Percentiles rank a stretch among this genome's conserved stretches.
Evolutionary conservation across 805 yeast species (phyloP).

Genomic region (Ogataea populi-albae): DNA sequence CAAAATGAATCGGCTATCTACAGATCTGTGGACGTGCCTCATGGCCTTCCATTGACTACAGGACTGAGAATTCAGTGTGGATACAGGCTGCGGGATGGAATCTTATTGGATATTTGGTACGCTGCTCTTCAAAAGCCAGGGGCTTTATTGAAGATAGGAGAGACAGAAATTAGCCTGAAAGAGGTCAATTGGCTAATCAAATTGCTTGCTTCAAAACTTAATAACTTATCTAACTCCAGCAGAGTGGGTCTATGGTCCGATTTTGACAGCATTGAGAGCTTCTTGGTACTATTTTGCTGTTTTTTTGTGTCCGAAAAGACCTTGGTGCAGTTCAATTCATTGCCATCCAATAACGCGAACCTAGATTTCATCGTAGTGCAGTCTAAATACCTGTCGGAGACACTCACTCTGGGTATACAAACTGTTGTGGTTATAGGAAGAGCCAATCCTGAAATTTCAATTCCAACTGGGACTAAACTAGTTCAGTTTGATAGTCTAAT

Average conservation of each 20-base stretch:
- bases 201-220: slow-evolving; percentile 23
- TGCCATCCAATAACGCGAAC: slow-evolving; percentile 36
- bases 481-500: slow-evolving; percentile 24
- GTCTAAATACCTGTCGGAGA: slow-evolving; percentile 6
- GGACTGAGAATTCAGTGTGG: slow-evolving; percentile 66
- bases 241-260: slow-evolving; percentile 25
- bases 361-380: slow-evolving; percentile 34
- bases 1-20: slow-evolving; percentile 71
- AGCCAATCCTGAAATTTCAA: slow-evolving; percentile 10
- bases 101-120: slow-evolving; percentile 70
- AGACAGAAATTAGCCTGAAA: slow-evolving; percentile 27
- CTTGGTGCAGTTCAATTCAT: slow-evolving; percentile 43
- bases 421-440: slow-evolving; percentile 30
- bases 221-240: slow-evolving; percentile 24
- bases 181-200: slow-evolving; percentile 34
- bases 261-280: slow-evolving; percentile 17
- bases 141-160: slow-evolving; percentile 27
- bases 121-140: slow-evolving; percentile 32
- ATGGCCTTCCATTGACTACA: slow-evolving; percentile 62
- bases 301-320: slow-evolving; percentile 38
- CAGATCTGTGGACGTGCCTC: slow-evolving; percentile 71
- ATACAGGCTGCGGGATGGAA: slow-evolving; percentile 71
- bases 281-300: slow-evolving; percentile 24
- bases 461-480: slow-evolving; percentile 33
- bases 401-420: slow-evolving; percentile 17